phyloP scores from a whole-genome alignment of 2,329 filamentous ascomycete species.

The Fusarium multiceps region DNA sequence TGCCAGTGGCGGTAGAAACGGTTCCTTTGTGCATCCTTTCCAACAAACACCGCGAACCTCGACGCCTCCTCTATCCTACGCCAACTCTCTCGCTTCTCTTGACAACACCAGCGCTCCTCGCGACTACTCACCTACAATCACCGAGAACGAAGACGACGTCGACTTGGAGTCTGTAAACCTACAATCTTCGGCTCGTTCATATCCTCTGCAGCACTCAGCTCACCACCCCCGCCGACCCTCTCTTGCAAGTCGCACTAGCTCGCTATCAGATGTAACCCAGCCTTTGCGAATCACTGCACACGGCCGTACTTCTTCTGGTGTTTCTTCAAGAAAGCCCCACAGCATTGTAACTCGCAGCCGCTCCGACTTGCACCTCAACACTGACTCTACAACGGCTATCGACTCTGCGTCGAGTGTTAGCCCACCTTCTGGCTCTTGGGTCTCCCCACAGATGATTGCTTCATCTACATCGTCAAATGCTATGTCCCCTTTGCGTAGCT shows the following conservation, averaged over 20 bases:
- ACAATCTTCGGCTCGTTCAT: slow-evolving; percentile 34
- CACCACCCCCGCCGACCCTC: slow-evolving; percentile 48
- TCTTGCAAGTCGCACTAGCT: slow-evolving; percentile 50
- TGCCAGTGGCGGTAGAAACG: slow-evolving; percentile 62
- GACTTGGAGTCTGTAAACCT: slow-evolving; percentile 45
- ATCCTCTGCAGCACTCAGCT: slow-evolving; percentile 26
- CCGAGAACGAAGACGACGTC: slow-evolving; percentile 62
- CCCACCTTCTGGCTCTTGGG: slow-evolving; percentile 44
- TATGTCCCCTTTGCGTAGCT: slow-evolving; percentile 66
- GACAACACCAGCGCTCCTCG: slow-evolving; percentile 56
- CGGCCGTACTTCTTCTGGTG: slow-evolving; percentile 45
- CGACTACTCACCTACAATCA: slow-evolving; percentile 68
- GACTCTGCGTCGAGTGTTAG: slow-evolving; percentile 44
- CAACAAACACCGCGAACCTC: slow-evolving; percentile 72
- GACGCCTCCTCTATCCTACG: slow-evolving; percentile 69
- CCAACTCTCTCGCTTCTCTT: slow-evolving; percentile 65
- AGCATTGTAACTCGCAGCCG: slow-evolving; percentile 53
- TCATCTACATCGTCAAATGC: slow-evolving; percentile 51
- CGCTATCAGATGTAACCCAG: slow-evolving; percentile 50
- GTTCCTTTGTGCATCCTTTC: slow-evolving; percentile 71
- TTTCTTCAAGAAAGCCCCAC: slow-evolving; percentile 55
- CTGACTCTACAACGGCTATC: slow-evolving; percentile 44
- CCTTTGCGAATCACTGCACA: slow-evolving; percentile 42
- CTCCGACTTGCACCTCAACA: slow-evolving; percentile 59
- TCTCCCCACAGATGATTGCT: slow-evolving; percentile 43